Evolutionary conservation across 2,329 filamentous ascomycete species (phyloP).

Genomic region (Emericellopsis atlantica): DNA sequence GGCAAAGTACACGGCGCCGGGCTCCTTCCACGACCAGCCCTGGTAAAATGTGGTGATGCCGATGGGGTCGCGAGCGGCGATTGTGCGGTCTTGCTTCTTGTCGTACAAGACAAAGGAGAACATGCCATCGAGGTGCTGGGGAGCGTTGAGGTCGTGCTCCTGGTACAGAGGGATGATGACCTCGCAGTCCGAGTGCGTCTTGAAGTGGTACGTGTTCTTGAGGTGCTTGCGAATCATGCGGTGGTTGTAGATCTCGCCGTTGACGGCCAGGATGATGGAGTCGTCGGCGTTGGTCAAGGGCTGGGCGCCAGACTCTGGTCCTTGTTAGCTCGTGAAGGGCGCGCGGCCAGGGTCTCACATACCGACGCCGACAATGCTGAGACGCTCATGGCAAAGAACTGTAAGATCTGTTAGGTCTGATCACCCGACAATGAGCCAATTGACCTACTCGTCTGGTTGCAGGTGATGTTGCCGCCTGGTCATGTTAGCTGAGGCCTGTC

Average conservation of each 20-base stretch:
- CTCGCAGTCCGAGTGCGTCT: slow-evolving; percentile 97
- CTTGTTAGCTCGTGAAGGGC: neutral
- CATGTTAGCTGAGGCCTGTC: slow-evolving; percentile 12
- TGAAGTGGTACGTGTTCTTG: slow-evolving; percentile 83
- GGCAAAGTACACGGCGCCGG: slow-evolving; percentile 83
- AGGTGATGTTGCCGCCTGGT: slow-evolving; percentile 74
- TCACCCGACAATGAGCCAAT: slow-evolving; percentile 5
- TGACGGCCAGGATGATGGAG: slow-evolving; percentile 84
- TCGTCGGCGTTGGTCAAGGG: slow-evolving; percentile 87
- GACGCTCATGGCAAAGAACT: slow-evolving; percentile 94
- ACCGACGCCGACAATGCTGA: slow-evolving; percentile 97
- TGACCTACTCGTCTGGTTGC: slow-evolving; percentile 77
- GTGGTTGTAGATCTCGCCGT: slow-evolving; percentile 99
- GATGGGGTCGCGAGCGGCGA: slow-evolving; percentile 92
- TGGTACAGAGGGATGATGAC: slow-evolving; percentile 97
- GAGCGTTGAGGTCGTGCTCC: slow-evolving; percentile 82
- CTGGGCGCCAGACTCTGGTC: slow-evolving; percentile 80
- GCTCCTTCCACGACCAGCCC: slow-evolving; percentile 74
- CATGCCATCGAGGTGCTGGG: slow-evolving; percentile 95
- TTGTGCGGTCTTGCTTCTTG: slow-evolving; percentile 81
- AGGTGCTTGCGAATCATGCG: slow-evolving; percentile 81
- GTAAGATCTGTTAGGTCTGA: slow-evolving; percentile 16
- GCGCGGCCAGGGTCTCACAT: slow-evolving; percentile 21
- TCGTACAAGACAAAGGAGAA: slow-evolving; percentile 99
- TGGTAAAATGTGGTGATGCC: slow-evolving; percentile 97